These are phyloP conservation scores for Protomyces inundatus DNA, from an alignment of 1,139 yeast species.

Conservation along the genomic window DNA sequence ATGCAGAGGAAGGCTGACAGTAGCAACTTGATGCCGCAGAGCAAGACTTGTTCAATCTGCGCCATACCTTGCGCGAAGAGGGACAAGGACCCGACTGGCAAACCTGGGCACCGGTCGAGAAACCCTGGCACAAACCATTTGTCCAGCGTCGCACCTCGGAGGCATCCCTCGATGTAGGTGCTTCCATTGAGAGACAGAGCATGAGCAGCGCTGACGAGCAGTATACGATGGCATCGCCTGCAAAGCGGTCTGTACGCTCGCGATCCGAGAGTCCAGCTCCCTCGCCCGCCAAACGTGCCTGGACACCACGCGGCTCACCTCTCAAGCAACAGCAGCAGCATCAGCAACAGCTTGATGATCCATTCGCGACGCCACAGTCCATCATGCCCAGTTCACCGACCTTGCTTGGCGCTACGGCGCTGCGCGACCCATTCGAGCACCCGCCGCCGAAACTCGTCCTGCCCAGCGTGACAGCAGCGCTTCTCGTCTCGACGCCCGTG, in stretches of 20 bases:
- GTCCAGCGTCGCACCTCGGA: background rate
- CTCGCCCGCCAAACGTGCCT: background rate
- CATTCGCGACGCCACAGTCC: background rate
- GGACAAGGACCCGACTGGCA: background rate
- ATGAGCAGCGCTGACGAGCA: background rate
- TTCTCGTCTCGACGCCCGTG: background rate
- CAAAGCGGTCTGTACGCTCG: background rate
- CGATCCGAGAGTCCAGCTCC: background rate
- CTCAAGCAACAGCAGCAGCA: background rate
- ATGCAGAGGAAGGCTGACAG: background rate
- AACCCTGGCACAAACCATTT: background rate
- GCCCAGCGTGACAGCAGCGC: background rate
- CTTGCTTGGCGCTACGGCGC: background rate
- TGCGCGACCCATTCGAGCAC: background rate
- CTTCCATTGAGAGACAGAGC: background rate
- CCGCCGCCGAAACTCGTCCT: background rate
- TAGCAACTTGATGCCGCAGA: constrained; percentile 13
- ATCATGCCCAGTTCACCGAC: background rate
- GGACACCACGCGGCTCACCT: background rate
- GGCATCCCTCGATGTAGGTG: background rate
- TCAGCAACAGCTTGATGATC: background rate
- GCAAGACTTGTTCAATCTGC: constrained; percentile 12
- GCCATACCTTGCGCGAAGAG: background rate
- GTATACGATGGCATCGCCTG: background rate
- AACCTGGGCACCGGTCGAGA: background rate